phyloP scores from a whole-genome alignment of 768 basidiomycete genomes.

The Suillus clintonianus region DNA sequence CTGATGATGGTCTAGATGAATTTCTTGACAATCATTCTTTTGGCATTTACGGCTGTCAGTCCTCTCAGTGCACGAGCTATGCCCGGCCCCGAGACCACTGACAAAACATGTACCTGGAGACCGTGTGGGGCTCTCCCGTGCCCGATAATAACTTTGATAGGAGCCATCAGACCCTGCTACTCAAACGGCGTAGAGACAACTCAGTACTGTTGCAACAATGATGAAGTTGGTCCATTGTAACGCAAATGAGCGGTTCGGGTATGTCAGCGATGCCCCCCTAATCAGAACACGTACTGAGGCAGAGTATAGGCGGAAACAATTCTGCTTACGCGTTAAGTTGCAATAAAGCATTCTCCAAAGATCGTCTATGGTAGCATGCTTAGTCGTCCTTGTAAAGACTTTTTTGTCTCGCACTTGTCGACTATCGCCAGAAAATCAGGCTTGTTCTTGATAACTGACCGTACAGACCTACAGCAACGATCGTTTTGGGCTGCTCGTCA shows the following conservation, averaged over 20 bases:
- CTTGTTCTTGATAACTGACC: not conserved
- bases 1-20: not conserved
- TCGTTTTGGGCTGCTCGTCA: not conserved
- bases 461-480: not conserved
- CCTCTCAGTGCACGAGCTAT: not conserved
- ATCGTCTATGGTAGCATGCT: not conserved
- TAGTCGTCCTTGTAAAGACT: not conserved
- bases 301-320: not conserved
- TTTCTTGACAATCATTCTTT: not conserved
- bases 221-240: not conserved
- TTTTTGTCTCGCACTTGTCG: not conserved
- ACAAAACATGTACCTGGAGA: conserved; percentile 6
- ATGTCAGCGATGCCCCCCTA: too few relatives aligned
- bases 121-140: conserved; percentile 5
- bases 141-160: not conserved
- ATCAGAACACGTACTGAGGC: not conserved
- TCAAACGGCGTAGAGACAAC: not conserved
- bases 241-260: not conserved
- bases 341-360: not conserved
- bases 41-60: not conserved
- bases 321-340: too few relatives aligned
- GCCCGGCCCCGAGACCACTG: not conserved
- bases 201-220: conserved; percentile 1
- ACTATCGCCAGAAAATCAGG: not conserved
- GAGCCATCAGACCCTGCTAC: not conserved